Evolutionary conservation across 306 rosid genomes (phyloP).

Genomic region (Gastrolobium villosum): DNA sequence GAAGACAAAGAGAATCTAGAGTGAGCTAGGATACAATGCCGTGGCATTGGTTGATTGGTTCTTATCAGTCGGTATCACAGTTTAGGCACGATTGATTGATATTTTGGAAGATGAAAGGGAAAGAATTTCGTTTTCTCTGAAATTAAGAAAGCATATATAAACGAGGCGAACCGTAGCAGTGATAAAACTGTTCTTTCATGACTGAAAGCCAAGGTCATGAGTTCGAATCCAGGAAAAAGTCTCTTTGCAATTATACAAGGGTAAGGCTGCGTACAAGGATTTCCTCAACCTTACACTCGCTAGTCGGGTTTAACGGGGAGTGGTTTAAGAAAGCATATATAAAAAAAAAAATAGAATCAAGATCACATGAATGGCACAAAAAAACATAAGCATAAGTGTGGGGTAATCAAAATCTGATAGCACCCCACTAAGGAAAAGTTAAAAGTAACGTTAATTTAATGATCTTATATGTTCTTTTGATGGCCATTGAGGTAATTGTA

Average conservation of each 20-base stretch:
- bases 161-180: no score
- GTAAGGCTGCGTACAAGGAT: no score
- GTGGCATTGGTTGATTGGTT: slow-evolving; percentile 46
- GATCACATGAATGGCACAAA: slow-evolving; percentile 49
- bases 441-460: slow-evolving; percentile 46
- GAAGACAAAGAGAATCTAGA: slow-evolving; percentile 39
- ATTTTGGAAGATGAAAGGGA: slow-evolving; percentile 32
- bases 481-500: neutral
- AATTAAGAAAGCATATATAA: slow-evolving; percentile 14
- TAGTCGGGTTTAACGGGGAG: no score
- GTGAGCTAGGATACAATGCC: slow-evolving; percentile 17
- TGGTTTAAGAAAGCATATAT: no score
- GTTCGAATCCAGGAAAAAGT: no score
- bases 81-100: slow-evolving; percentile 29
- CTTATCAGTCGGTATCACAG: slow-evolving; percentile 19
- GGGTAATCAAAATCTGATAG: slow-evolving; percentile 46
- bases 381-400: slow-evolving; percentile 49
- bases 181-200: no score
- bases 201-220: no score
- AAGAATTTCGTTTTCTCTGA: slow-evolving; percentile 42
- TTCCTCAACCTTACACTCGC: no score
- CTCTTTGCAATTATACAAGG: no score
- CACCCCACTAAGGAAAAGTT: slow-evolving; percentile 33
- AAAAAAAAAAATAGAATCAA: slow-evolving; percentile 4
- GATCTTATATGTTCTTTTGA: neutral